Percentiles rank a stretch among this genome's conserved stretches.
Conservation (phyloP, 2,329 filamentous ascomycete genomes). For the Pseudogymnoascus sp. region DNA sequence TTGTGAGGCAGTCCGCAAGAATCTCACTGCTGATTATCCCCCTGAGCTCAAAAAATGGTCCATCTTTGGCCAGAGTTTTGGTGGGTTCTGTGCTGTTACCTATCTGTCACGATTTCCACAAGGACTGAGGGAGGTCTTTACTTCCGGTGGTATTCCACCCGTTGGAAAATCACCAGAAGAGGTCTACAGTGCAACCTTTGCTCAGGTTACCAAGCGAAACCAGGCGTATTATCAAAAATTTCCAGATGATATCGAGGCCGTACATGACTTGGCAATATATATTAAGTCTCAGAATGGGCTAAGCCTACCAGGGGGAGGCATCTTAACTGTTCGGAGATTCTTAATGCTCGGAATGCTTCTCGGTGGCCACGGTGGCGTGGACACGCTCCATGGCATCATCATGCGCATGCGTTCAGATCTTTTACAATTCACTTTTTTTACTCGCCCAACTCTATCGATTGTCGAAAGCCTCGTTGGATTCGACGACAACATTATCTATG, state of each 20-base stretch:
- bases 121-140: constrained; percentile 72
- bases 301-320: constrained; percentile 61
- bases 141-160: constrained; percentile 76
- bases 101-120: constrained; percentile 77
- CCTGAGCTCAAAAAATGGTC: constrained; percentile 70
- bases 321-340: constrained; percentile 64
- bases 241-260: constrained; percentile 63
- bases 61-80: constrained; percentile 84
- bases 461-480: constrained; percentile 62
- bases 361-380: constrained; percentile 70
- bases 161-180: constrained; percentile 62
- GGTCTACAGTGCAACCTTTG: constrained; percentile 66
- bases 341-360: constrained; percentile 71
- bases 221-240: constrained; percentile 70
- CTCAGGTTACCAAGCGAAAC: constrained; percentile 64
- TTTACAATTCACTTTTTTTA: constrained; percentile 66
- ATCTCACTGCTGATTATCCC: constrained; percentile 61
- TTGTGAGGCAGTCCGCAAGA: constrained; percentile 74
- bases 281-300: constrained; percentile 53
- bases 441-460: constrained; percentile 57
- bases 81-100: constrained; percentile 75
- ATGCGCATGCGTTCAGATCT: constrained; percentile 65
- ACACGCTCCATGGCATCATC: constrained; percentile 65
- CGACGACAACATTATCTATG: constrained; percentile 74
- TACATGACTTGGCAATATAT: constrained; percentile 58